Base-by-base conservation (phyloP, 1,284 basidiomycete genomes). In the Sporisorium iseilematis-ciliati region DNA sequence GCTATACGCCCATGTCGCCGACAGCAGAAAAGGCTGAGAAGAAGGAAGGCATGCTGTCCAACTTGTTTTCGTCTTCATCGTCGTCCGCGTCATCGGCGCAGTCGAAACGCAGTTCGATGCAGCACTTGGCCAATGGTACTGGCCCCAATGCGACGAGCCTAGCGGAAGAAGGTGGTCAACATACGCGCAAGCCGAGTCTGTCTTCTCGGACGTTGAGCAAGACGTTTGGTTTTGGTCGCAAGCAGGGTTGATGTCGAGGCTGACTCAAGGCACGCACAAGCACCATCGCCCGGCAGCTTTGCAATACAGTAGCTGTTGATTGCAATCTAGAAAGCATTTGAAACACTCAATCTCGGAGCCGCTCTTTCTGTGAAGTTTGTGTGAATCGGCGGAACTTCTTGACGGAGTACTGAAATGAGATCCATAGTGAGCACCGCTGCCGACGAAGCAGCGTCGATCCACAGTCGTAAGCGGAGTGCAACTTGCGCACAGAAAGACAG, bases 221-320 rank as follows among this genome's bases (percentile, higher is more conserved):
- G 51, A 75, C 73, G 29, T 75, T 75, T 43, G 73, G 73, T 10
- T 75, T 75, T 31, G 73, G 73, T 33, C 59, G 73, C 35, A 74
- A 69, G 48, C 58, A 68, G 54, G 57, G 43, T 31, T 31, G 54
- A 56, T 20, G 10, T 20, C 33, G 35, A 38, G 35, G 35, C 35
- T 16, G 35, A 16, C 35, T 38, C 35, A 38, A 38, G 35, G 35
- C 35, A 16, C 14, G 35, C 35, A 38, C 35, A 14, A 14, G 35
- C 35, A 38, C 12, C 35, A 14, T 38, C 35, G 35, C 14, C 14
- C 20, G 25, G 26, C 41, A 33, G 26, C 16, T 21, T 31, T 31
- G n/a, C 7, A 5, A 43, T 29, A 16, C 31, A 33, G 31, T 33
- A 14, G 41, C 23, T 20, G 25, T 18, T 52, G 35, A 61, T 56